A percentile compares a stretch with the other conserved stretches of the same genome.
phyloP scores from a whole-genome alignment of 2,329 filamentous ascomycete genomes.

The Hortaea sp. region DNA sequence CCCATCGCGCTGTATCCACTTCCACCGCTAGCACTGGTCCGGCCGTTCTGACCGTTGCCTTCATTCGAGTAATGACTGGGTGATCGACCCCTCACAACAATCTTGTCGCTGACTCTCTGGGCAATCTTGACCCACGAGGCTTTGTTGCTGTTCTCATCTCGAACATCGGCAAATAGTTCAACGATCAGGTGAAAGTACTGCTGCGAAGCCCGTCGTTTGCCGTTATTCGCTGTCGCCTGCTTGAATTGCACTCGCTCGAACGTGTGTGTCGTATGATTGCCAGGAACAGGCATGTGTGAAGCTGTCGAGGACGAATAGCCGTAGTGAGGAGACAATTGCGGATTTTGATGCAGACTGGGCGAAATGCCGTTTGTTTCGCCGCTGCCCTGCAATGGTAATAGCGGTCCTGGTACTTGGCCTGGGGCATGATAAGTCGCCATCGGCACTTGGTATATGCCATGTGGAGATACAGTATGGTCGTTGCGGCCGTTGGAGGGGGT shows the following conservation, averaged over 20 bases:
- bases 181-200: slow-evolving; percentile 90
- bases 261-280: slow-evolving; percentile 40
- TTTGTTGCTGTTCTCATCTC: slow-evolving; percentile 31
- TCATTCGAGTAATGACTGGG: slow-evolving; percentile 53
- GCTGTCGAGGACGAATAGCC: slow-evolving; percentile 9
- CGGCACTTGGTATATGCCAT: slow-evolving; percentile 22
- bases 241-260: slow-evolving; percentile 95
- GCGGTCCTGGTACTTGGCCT: slow-evolving; percentile 26
- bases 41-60: slow-evolving; percentile 41
- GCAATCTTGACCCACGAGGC: slow-evolving; percentile 62
- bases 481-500: slow-evolving; percentile 38
- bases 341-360: slow-evolving; percentile 5
- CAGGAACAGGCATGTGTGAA: slow-evolving; percentile 16
- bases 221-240: slow-evolving; percentile 86
- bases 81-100: slow-evolving; percentile 78
- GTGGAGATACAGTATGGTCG: slow-evolving; percentile 28
- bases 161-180: slow-evolving; percentile 66
- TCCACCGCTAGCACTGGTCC: slow-evolving; percentile 56
- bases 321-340: slow-evolving; percentile 10
- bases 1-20: slow-evolving; percentile 29
- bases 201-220: slow-evolving; percentile 78
- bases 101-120: slow-evolving; percentile 62
- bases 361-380: slow-evolving; percentile 11
- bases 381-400: slow-evolving; percentile 32
- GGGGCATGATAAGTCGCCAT: slow-evolving; percentile 31